Base-by-base conservation (phyloP, 495 filamentous ascomycete genomes). In the Aspergillus biplanus region DNA sequence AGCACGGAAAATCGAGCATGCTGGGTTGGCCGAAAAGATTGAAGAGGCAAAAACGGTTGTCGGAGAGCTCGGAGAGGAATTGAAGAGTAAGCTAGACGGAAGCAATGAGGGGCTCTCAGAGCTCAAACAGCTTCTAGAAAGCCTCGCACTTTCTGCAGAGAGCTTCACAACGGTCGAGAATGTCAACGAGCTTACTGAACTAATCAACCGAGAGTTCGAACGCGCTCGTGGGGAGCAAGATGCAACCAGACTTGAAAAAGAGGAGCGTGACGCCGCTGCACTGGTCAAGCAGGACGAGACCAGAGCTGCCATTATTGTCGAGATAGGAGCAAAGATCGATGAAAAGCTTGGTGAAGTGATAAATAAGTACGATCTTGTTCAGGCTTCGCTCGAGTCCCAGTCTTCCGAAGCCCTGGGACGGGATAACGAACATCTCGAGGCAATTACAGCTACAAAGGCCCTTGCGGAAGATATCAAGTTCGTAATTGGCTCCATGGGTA, bases 381-480 rank as follows among this genome's bases (percentile, higher is more conserved):
- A 93, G 69, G 69, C 83, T 13, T 80, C 84, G 6, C 82, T 89
- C 33, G 89, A 93, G 42, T 86, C 88, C 46, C 90, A 89, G 60
- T 84, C 87, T 13, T 86, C 84, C 27, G 84, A 87, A 58, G 82
- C 85, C 47, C 90, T 90, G 58, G 85, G 85, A 52, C 86, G 87
- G 56, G 85, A 90, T 56, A 67, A 80, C 16, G 82, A 88, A 54
- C 84, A 91, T 67, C 85, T 91, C 52, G 87, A 89, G 59, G 83
- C 90, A 9, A 71, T 94, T 31, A 81, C 87, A 5, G 84, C 82
- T 58, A 92, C 89, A 44, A 96, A 90, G 73, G 80, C 85, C 3
- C 85, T 94, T 37, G 87, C 91, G 0, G 93, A 97, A 64, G 93
- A 97, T 61, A 87, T 97, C 48, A 91, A 87, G 68, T 74, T 90